Base-by-base conservation (phyloP, 75 land plant species). In the Cunninghamia lanceolata region DNA sequence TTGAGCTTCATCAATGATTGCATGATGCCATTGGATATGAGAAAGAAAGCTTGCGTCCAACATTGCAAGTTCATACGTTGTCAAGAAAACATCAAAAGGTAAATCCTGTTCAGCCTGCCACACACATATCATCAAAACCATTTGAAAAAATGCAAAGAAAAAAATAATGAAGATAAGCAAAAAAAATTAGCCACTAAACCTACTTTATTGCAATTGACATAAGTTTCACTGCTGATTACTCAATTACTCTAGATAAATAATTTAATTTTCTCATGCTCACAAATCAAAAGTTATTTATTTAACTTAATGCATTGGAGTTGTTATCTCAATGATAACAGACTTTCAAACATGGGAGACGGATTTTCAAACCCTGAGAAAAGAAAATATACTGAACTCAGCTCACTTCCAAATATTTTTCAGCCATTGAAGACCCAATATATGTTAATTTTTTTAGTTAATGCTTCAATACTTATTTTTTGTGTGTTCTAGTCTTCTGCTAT, bases 1-100 rank as follows among this genome's bases (percentile, higher is more conserved):
- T 83, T 97, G 99, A 83, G 97, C 99, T 90, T 97, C 99, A 92
- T 97, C 99, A 93, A 97, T 92, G 19, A 97, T 87, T 2, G 96
- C 85, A 89, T 92, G 95, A 47, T 89, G 88, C 99, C 99, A 97
- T 32, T 92, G 93, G 74, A 97, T 76, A 83, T 96, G 94, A 75
- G 92, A 93, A 66, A 97, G 95, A 75, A 94, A 95, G 86, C 84
- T 91, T 45, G 91, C 95, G 89, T 97, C 99, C 85, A 93, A 74
- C 88, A 97, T 87, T 80, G 92, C 99, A 63, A 95, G 89, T 82
- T 97, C 99, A 90, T 97, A 97, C 59, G 97, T 97, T 76, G 99
- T 95, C 89, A 97, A 83, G 38, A 97, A 86, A 46, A 95, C 94
- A 93, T 95, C 97, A 89, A 97, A 95, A 30, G 96, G 94, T n/a